Evolutionary conservation across 768 basidiomycete genomes (phyloP).

Genomic region (Rhizopogon rudus): DNA sequence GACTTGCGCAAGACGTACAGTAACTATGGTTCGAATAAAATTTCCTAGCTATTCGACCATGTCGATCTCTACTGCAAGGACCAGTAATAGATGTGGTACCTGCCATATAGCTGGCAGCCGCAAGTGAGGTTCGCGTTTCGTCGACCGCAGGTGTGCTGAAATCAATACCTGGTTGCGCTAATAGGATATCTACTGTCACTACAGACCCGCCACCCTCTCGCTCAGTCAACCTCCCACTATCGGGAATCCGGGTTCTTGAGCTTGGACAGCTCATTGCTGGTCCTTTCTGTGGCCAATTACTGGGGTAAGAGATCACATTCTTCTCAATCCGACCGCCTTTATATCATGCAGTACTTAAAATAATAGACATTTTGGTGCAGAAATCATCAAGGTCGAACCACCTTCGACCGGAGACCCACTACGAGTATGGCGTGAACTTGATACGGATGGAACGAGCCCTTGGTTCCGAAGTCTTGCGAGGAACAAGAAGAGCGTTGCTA

Average conservation of each 20-base stretch:
- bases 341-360: not conserved
- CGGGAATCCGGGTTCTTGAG: slow-evolving; percentile 62
- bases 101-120: not conserved
- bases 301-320: slow-evolving; percentile 41
- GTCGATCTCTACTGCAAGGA: not conserved
- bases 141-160: not conserved
- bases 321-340: not conserved
- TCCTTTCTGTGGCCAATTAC: slow-evolving; percentile 67
- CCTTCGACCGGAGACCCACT: slow-evolving; percentile 61
- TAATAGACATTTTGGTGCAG: slow-evolving; percentile 63
- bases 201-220: not conserved
- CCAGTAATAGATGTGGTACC: not conserved
- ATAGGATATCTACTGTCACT: not conserved
- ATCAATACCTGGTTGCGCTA: not conserved
- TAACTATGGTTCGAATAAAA: not conserved
- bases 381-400: slow-evolving; percentile 68
- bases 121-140: not conserved
- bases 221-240: slow-evolving; percentile 44
- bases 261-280: slow-evolving; percentile 70
- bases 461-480: slow-evolving; percentile 71
- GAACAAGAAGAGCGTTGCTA: slow-evolving; percentile 72
- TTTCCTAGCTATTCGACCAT: not conserved
- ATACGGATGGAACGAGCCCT: slow-evolving; percentile 64
- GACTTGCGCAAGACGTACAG: too few species aligned
- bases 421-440: slow-evolving; percentile 67